Conservation (phyloP, 257 asterid species). For the Buddleja alternifolia region DNA sequence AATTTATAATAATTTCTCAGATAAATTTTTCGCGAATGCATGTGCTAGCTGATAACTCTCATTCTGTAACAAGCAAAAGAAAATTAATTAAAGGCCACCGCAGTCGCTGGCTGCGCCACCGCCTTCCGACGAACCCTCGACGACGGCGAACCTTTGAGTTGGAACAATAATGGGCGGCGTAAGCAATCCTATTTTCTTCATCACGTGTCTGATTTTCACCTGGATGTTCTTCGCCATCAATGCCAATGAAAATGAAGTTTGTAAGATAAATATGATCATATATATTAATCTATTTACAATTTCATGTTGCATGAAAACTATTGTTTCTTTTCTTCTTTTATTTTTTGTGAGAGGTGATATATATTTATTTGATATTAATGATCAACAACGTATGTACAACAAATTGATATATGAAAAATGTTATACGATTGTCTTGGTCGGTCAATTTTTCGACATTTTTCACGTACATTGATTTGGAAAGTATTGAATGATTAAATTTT, state of each 20-base stretch:
- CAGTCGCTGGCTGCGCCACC: constrained; percentile 5
- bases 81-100: background rate
- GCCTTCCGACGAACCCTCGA: background rate
- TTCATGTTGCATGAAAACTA: background rate
- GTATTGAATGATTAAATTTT: too few relatives aligned
- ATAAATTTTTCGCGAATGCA: background rate
- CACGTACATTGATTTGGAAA: too few relatives aligned
- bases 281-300: background rate
- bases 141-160: background rate
- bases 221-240: constrained; percentile 28
- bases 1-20: background rate
- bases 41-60: too few relatives aligned
- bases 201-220: constrained; percentile 29
- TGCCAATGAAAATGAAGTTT: constrained; percentile 31
- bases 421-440: too few relatives aligned
- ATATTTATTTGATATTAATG: too few relatives aligned
- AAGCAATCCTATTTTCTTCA: constrained; percentile 20
- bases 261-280: constrained; percentile 26
- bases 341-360: too few relatives aligned
- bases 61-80: too few relatives aligned
- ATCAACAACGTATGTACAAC: too few relatives aligned
- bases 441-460: too few relatives aligned
- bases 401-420: too few relatives aligned
- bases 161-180: constrained; percentile 18
- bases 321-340: background rate